phyloP scores from a whole-genome alignment of 2,329 filamentous ascomycete genomes.

The Penicillium psychrosexuale region DNA sequence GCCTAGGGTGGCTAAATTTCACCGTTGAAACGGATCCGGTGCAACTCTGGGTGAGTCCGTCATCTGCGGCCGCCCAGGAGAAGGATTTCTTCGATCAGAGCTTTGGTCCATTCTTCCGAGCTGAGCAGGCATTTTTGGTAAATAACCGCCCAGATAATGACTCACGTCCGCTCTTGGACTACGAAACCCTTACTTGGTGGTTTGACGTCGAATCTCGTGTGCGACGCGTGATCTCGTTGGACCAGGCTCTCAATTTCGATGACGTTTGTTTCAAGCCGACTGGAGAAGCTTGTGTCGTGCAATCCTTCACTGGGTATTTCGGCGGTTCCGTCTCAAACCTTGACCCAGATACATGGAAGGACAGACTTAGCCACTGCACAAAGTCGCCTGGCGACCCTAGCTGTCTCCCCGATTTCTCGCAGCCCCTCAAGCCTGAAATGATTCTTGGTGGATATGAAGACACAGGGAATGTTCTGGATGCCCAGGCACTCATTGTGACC shows the following conservation, averaged over 20 bases:
- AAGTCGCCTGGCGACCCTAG: conserved; percentile 66
- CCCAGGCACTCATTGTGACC: conserved; percentile 78
- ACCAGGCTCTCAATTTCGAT: conserved; percentile 66
- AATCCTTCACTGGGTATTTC: conserved; percentile 90
- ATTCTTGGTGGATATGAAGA: conserved; percentile 77
- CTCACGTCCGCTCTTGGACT: conserved; percentile 75
- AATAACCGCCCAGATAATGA: conserved; percentile 70
- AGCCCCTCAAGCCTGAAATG: conserved; percentile 81
- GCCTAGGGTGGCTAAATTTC: conserved; percentile 83
- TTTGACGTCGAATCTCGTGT: conserved; percentile 81
- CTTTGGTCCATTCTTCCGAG: conserved; percentile 93
- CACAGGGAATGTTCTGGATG: conserved; percentile 62
- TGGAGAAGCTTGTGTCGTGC: conserved; percentile 83
- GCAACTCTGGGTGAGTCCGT: conserved; percentile 92
- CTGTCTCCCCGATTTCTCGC: conserved; percentile 84
- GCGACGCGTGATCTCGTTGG: conserved; percentile 65
- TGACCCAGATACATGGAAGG: conserved; percentile 66
- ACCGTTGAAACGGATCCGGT: conserved; percentile 88
- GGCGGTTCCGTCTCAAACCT: conserved; percentile 63
- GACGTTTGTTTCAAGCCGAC: conserved; percentile 95
- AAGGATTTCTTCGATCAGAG: conserved; percentile 90
- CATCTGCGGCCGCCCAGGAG: conserved; percentile 83
- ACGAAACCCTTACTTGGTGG: conserved; percentile 92
- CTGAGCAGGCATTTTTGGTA: conserved; percentile 88
- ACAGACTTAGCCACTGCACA: conserved; percentile 69